Percentiles rank a stretch among this genome's conserved stretches.
Conservation (phyloP, 441 rosid species). For the Gossypium aridum region DNA sequence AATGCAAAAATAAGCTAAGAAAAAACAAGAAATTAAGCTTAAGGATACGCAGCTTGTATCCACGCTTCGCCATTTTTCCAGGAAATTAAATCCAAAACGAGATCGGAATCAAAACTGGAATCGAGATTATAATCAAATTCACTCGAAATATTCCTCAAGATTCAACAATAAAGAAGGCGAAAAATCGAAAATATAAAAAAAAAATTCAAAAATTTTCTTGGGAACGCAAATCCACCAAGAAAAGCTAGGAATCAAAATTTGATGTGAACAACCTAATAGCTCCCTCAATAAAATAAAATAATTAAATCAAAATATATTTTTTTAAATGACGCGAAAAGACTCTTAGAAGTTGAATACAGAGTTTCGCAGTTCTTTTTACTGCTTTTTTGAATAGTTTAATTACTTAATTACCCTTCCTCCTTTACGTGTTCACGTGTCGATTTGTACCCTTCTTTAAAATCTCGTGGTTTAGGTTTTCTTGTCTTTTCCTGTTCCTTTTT, state of each 20-base stretch:
- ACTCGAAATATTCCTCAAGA: slow-evolving; percentile 10
- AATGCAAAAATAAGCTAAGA: neutral
- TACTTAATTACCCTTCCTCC: neutral
- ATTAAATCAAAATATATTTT: neutral
- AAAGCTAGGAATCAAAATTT: slow-evolving; percentile 34
- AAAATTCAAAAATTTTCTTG: slow-evolving; percentile 10
- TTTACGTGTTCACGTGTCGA: neutral
- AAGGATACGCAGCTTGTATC: slow-evolving; percentile 98
- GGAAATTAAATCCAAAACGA: slow-evolving; percentile 10
- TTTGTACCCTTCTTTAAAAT: neutral
- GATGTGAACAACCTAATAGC: neutral
- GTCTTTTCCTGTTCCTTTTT: neutral
- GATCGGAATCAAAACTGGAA: slow-evolving; percentile 13
- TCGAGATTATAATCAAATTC: neutral
- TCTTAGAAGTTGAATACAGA: neutral
- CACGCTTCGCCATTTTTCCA: slow-evolving; percentile 72
- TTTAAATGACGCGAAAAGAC: slow-evolving; percentile 4
- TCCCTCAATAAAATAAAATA: neutral
- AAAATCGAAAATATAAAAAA: neutral
- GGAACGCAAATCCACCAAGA: slow-evolving; percentile 22
- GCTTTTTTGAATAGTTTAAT: neutral
- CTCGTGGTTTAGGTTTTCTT: neutral
- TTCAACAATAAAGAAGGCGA: neutral
- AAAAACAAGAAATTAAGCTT: neutral
- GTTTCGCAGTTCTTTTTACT: neutral